Percentiles rank a stretch among this genome's conserved stretches.
phyloP scores from a whole-genome alignment of 2,329 filamentous ascomycete species.

The Colletotrichum navitas region DNA sequence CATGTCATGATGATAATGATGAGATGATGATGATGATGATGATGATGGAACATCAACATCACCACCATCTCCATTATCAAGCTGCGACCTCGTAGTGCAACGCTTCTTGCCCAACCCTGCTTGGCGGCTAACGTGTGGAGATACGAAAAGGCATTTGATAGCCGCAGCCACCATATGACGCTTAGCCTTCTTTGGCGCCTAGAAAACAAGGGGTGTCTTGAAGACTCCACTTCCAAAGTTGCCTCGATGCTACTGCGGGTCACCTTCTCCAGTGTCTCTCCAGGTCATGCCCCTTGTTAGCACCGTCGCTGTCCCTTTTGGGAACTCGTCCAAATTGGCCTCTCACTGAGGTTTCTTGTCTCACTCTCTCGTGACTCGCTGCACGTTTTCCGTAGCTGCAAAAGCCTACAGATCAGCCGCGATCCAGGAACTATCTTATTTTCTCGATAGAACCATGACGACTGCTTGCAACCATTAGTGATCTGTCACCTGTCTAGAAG shows the following conservation, averaged over 20 bases:
- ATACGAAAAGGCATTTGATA: slow-evolving; percentile 22
- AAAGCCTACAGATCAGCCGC: slow-evolving; percentile 7
- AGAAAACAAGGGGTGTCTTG: slow-evolving; percentile 31
- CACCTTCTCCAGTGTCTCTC: slow-evolving; percentile 28
- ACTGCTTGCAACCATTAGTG: slow-evolving; percentile 15
- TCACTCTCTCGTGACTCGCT: slow-evolving; percentile 13
- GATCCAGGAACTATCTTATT: not conserved
- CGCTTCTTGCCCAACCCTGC: slow-evolving; percentile 3
- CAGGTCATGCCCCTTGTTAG: slow-evolving; percentile 26
- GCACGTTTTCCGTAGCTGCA: slow-evolving; percentile 2
- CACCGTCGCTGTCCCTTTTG: slow-evolving; percentile 27
- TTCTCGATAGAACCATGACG: not conserved
- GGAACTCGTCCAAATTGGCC: slow-evolving; percentile 10
- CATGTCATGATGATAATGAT: not conserved
- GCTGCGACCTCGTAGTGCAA: slow-evolving; percentile 25
- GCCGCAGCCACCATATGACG: slow-evolving; percentile 32
- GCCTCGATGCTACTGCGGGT: slow-evolving; percentile 35
- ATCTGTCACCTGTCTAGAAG: slow-evolving; percentile 17
- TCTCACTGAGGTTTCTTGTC: slow-evolving; percentile 3
- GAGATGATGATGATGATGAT: not conserved
- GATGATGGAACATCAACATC: not conserved
- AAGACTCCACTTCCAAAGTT: slow-evolving; percentile 22
- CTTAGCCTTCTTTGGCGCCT: slow-evolving; percentile 28
- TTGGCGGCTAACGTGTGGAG: slow-evolving; percentile 21
- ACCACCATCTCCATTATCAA: slow-evolving; percentile 9